These are phyloP conservation scores for Tylopilus felleus DNA, from an alignment of 768 basidiomycete species.

Conservation along the genomic window DNA sequence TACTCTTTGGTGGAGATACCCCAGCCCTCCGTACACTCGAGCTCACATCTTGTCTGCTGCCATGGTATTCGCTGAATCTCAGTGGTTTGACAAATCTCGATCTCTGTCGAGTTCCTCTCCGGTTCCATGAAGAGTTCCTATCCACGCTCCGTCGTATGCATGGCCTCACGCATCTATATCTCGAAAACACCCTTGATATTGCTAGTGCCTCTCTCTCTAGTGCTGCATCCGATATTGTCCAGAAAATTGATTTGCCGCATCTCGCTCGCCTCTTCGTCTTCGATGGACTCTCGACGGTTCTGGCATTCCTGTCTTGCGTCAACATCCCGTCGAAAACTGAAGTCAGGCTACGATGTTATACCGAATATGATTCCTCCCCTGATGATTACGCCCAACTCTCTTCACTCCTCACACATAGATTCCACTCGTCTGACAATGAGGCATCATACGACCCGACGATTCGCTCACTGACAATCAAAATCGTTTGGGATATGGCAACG, in stretches of 20 bases:
- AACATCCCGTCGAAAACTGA: background rate
- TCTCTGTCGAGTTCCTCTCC: too few species aligned
- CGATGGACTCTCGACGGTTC: background rate
- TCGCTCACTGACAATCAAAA: background rate
- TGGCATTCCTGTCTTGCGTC: background rate
- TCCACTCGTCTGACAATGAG: background rate
- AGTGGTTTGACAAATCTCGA: background rate
- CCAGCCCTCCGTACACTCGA: background rate
- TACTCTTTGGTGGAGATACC: background rate
- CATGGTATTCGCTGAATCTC: background rate
- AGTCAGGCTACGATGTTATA: background rate
- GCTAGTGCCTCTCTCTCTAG: background rate
- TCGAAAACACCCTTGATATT: background rate
- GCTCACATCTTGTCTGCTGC: background rate
- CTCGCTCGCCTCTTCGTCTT: background rate
- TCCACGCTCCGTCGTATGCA: background rate
- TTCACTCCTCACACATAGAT: background rate
- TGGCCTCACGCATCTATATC: background rate
- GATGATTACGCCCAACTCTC: background rate
- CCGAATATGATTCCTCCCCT: too few species aligned
- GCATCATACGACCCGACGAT: background rate
- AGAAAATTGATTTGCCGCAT: background rate
- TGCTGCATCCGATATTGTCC: background rate
- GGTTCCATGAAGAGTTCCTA: background rate
- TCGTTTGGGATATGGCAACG: rapidly evolving